A percentile compares a stretch with the other conserved stretches of the same genome.
These are phyloP conservation scores for Furcasterigmium sp. DNA, from an alignment of 2,329 filamentous ascomycete species.

Conservation along the genomic window DNA sequence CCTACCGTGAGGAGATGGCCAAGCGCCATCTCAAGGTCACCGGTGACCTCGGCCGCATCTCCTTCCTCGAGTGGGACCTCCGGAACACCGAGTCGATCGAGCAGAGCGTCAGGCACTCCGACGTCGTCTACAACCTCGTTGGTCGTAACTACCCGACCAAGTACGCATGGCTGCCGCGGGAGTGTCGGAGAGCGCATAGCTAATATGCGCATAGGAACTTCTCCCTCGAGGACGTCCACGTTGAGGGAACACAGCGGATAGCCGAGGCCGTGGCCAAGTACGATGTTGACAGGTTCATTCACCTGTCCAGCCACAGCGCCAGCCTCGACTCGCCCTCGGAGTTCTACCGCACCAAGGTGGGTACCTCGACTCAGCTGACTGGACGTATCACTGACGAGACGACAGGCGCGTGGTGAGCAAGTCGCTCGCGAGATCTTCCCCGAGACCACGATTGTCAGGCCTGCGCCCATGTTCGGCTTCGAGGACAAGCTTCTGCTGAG, in stretches of 20 bases:
- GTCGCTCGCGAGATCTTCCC: slow-evolving; percentile 86
- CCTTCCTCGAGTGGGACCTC: slow-evolving; percentile 92
- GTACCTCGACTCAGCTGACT: too few species aligned
- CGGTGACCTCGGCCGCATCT: slow-evolving; percentile 86
- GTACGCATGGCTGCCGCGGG: slow-evolving; percentile 38
- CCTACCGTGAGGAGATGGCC: slow-evolving; percentile 94
- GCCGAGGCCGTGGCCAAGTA: slow-evolving; percentile 95
- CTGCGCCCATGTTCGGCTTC: slow-evolving; percentile 89
- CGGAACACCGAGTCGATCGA: slow-evolving; percentile 94
- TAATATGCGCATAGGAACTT: slow-evolving; percentile 71
- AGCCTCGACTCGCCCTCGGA: slow-evolving; percentile 74
- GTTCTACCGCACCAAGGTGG: slow-evolving; percentile 85
- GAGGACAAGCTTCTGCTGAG: slow-evolving; percentile 89
- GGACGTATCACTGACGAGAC: slow-evolving; percentile 13
- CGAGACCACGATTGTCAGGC: slow-evolving; percentile 93
- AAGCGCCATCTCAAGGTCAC: slow-evolving; percentile 95
- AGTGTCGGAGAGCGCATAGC: slow-evolving; percentile 6
- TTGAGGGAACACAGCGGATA: slow-evolving; percentile 89
- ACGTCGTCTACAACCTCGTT: slow-evolving; percentile 94
- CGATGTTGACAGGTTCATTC: slow-evolving; percentile 93
- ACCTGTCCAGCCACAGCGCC: slow-evolving; percentile 93
- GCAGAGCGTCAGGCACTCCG: slow-evolving; percentile 92
- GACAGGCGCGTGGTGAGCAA: slow-evolving; percentile 70
- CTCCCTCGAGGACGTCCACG: slow-evolving; percentile 83
- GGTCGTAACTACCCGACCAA: slow-evolving; percentile 96